phyloP scores from a whole-genome alignment of 1,139 yeast genomes.

The Saccharomycopsis hybrid region DNA sequence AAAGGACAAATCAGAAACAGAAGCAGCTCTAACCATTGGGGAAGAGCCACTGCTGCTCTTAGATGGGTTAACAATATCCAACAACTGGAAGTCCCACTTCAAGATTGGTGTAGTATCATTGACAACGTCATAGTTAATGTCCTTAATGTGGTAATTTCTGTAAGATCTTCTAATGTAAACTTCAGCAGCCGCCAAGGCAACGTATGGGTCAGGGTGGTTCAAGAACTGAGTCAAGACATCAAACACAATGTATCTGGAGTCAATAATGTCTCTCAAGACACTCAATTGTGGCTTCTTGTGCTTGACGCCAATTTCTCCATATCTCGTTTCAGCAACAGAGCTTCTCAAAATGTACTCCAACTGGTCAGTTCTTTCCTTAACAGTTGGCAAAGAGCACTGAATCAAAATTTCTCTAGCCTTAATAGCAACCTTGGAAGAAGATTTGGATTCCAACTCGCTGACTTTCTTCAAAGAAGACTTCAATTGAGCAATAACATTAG shows the following conservation, averaged over 20 bases:
- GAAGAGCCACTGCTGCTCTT: conserved; percentile 36
- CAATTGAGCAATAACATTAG: conserved; percentile 64
- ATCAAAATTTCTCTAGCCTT: conserved; percentile 94
- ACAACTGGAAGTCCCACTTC: conserved; percentile 86
- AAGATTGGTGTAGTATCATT: conserved; percentile 56
- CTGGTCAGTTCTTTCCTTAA: conserved; percentile 94
- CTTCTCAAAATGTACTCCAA: conserved; percentile 91
- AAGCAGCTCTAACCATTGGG: conserved; percentile 74
- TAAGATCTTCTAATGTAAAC: conserved; percentile 95
- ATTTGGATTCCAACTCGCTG: conserved; percentile 83
- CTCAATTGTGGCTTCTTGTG: conserved; percentile 81
- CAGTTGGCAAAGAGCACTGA: conserved; percentile 93
- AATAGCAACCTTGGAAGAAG: conserved; percentile 90
- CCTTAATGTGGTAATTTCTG: conserved; percentile 81
- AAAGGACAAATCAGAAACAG: conserved; percentile 86
- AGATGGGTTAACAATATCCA: conserved; percentile 53
- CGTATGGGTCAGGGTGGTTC: conserved; percentile 77
- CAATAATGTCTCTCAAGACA: conserved; percentile 83
- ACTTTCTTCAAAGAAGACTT: conserved; percentile 67
- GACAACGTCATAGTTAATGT: conserved; percentile 23
- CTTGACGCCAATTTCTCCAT: conserved; percentile 74
- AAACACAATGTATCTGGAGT: conserved; percentile 91
- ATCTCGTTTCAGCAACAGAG: conserved; percentile 81
- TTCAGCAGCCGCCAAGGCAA: conserved; percentile 93
- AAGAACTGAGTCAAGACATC: conserved; percentile 93